Evolutionary conservation across 2,329 filamentous ascomycete species (phyloP).

Genomic region (Colletotrichum chlorophyti): DNA sequence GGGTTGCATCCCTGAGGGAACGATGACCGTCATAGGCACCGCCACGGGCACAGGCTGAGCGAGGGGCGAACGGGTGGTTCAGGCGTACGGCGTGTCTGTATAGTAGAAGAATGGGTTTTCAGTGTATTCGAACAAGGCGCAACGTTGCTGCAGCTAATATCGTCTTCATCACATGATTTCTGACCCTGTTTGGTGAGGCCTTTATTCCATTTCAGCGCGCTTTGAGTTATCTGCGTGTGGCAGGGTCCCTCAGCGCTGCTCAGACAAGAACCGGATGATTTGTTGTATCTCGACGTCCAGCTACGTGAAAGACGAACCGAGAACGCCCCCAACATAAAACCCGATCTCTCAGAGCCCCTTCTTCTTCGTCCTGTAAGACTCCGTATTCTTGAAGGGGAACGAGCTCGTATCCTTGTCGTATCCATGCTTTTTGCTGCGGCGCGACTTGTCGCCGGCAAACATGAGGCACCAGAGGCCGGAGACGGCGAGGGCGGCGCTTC

Average conservation of each 20-base stretch:
- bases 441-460: constrained; percentile 46
- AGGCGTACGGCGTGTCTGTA: constrained; percentile 14
- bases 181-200: no score
- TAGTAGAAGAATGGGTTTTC: neutral
- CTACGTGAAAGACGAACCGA: no score
- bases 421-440: constrained; percentile 43
- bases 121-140: neutral
- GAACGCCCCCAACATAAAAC: no score
- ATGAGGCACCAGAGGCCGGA: constrained; percentile 52
- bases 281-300: no score
- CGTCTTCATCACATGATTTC: no score
- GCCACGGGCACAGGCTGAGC: neutral
- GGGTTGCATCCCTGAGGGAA: no score
- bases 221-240: no score
- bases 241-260: no score
- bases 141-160: no score
- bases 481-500: constrained; percentile 62
- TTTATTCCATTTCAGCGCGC: no score
- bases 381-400: constrained; percentile 45
- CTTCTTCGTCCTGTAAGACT: constrained; percentile 47
- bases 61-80: neutral
- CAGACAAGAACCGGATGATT: no score
- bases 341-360: constrained; percentile 37
- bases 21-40: no score
- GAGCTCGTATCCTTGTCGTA: constrained; percentile 48